These are phyloP conservation scores for Euclidium syriacum DNA, from an alignment of 345 rosid genomes.

Conservation along the genomic window DNA sequence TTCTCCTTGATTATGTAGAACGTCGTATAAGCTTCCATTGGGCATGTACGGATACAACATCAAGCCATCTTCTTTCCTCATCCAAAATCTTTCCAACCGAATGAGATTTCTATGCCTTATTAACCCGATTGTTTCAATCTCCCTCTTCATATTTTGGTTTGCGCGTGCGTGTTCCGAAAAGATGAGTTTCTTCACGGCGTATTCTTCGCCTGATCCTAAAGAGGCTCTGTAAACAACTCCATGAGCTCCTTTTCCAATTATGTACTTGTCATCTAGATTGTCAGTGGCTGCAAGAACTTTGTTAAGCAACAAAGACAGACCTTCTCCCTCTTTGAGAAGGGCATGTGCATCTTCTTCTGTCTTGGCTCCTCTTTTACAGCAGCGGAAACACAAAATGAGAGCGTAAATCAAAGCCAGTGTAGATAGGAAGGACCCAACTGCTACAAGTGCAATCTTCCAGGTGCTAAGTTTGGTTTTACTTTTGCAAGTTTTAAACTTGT, in stretches of 20 bases:
- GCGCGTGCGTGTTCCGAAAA: conserved; percentile 39
- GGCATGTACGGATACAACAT: conserved; percentile 68
- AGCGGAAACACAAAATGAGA: conserved; percentile 20
- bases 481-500: conserved; percentile 42
- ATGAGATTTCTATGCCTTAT: conserved; percentile 73
- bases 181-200: conserved; percentile 59
- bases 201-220: conserved; percentile 39
- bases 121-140: conserved; percentile 55
- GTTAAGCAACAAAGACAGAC: conserved; percentile 43
- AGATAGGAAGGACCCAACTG: conserved; percentile 32
- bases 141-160: conserved; percentile 51
- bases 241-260: conserved; percentile 62
- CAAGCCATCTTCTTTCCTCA: conserved; percentile 56
- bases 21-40: conserved; percentile 67
- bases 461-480: conserved; percentile 31
- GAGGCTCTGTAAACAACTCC: conserved; percentile 71
- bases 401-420: conserved; percentile 22
- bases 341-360: conserved; percentile 37
- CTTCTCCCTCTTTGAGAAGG: conserved; percentile 37
- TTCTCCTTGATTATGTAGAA: conserved; percentile 39
- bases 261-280: conserved; percentile 28
- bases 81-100: conserved; percentile 68
- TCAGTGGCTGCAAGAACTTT: conserved; percentile 56
- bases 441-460: conserved; percentile 39
- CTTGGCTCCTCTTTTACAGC: conserved; percentile 29